These are phyloP conservation scores for Pichia rugopelliculosa DNA, from an alignment of 805 yeast genomes.

Conservation along the genomic window DNA sequence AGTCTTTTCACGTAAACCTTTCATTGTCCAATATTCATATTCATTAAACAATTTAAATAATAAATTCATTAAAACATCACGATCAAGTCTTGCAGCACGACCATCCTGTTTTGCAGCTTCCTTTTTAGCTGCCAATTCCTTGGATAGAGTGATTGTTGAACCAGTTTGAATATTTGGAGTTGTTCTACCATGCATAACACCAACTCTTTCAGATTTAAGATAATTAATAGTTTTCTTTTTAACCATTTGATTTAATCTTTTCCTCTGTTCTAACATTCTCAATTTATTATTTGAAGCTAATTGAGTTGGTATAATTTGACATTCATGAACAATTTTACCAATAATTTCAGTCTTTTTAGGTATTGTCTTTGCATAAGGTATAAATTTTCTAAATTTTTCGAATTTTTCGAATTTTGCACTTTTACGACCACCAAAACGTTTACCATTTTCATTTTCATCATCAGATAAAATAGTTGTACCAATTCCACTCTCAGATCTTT, in stretches of 20 bases:
- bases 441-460: slow-evolving; percentile 5
- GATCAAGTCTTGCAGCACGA: slow-evolving; percentile 90
- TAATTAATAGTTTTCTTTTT: slow-evolving; percentile 46
- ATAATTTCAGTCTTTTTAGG: slow-evolving; percentile 80
- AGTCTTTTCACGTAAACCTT: slow-evolving; percentile 88
- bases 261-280: slow-evolving; percentile 45
- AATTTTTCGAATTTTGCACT: slow-evolving; percentile 11
- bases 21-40: slow-evolving; percentile 93
- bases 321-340: slow-evolving; percentile 90
- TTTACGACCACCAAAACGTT: slow-evolving; percentile 5
- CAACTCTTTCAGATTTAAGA: slow-evolving; percentile 63
- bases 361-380: slow-evolving; percentile 82
- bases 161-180: slow-evolving; percentile 74
- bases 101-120: slow-evolving; percentile 58
- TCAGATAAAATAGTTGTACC: slow-evolving; percentile 21
- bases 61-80: slow-evolving; percentile 81
- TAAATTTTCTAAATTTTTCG: slow-evolving; percentile 31
- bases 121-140: slow-evolving; percentile 45
- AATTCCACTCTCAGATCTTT: slow-evolving; percentile 19
- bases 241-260: slow-evolving; percentile 23
- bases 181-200: slow-evolving; percentile 79
- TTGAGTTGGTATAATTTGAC: slow-evolving; percentile 76
- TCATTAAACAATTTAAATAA: slow-evolving; percentile 87
- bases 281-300: slow-evolving; percentile 56
- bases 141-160: slow-evolving; percentile 61